Conservation (phyloP, 352 stramenopile genomes). For the Phytophthora citrophthora region DNA sequence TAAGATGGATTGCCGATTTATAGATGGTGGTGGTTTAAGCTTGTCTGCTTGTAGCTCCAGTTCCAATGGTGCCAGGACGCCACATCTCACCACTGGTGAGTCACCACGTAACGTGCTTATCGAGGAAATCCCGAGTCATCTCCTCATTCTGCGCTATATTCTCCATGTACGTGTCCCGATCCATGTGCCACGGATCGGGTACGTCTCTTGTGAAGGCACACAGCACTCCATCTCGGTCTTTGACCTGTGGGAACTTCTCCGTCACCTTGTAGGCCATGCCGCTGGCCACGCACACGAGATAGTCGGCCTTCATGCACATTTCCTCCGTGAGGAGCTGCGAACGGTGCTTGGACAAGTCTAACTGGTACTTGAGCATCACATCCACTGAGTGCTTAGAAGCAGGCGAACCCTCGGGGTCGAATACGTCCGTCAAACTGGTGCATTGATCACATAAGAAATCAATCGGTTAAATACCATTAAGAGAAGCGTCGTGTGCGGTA, state of each 20-base stretch:
- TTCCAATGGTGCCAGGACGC: no score
- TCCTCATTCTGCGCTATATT: slow-evolving; percentile 79
- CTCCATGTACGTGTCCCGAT: slow-evolving; percentile 85
- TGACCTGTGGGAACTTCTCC: slow-evolving; percentile 68
- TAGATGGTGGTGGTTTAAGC: no score
- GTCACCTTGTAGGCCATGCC: slow-evolving; percentile 65
- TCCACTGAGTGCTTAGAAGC: slow-evolving; percentile 67
- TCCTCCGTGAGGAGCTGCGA: slow-evolving; percentile 71
- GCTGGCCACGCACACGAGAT: slow-evolving; percentile 76
- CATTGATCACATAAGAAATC: not conserved
- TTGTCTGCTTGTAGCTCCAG: no score
- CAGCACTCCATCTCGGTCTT: slow-evolving; percentile 62
- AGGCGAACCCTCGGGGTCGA: slow-evolving; percentile 67
- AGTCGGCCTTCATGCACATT: slow-evolving; percentile 74
- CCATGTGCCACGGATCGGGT: slow-evolving; percentile 85
- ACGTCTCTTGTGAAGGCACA: slow-evolving; percentile 68
- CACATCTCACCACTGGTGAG: no score
- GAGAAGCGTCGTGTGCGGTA: slow-evolving; percentile 2
- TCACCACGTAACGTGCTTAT: slow-evolving; percentile 60
- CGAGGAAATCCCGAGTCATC: slow-evolving; percentile 78
- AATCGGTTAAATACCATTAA: no score
- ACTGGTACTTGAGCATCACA: slow-evolving; percentile 79
- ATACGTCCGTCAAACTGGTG: slow-evolving; percentile 71
- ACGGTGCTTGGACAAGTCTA: slow-evolving; percentile 71
- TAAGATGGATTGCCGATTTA: no score